Percentiles rank a stretch among this genome's conserved stretches.
Conservation (phyloP, 2,329 filamentous ascomycete genomes). For the Pseudogymnoascus sp. region DNA sequence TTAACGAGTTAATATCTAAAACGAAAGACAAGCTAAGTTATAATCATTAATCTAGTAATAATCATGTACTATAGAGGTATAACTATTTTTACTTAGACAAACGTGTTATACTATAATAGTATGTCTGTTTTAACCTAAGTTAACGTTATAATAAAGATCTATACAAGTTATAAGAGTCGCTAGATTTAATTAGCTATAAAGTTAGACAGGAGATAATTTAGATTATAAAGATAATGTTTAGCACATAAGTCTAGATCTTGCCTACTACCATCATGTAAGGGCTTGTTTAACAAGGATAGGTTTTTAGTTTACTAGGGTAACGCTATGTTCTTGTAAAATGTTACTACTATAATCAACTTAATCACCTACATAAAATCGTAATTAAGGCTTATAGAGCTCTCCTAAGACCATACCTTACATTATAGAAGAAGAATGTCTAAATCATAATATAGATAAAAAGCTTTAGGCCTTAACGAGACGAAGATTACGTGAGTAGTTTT, state of each 20-base stretch:
- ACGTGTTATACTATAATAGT: constrained; percentile 7
- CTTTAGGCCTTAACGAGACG: neutral
- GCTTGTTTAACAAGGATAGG: neutral
- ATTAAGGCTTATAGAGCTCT: neutral
- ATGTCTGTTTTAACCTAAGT: constrained; percentile 3
- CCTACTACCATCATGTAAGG: neutral
- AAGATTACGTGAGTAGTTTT: constrained; percentile 9
- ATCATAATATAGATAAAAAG: neutral
- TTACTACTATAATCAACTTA: neutral
- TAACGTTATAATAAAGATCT: constrained; percentile 8
- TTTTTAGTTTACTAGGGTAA: neutral
- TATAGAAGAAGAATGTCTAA: neutral
- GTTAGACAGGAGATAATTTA: neutral
- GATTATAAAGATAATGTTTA: neutral
- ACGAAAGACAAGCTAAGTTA: constrained; percentile 10
- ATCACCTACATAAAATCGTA: neutral
- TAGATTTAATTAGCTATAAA: neutral
- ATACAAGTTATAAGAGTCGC: neutral
- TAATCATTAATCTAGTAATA: constrained; percentile 11
- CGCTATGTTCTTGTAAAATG: neutral
- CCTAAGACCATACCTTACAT: neutral
- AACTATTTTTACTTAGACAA: neutral
- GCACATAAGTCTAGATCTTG: neutral
- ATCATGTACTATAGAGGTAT: constrained; percentile 11
- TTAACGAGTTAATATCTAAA: constrained; percentile 8